Percentiles rank a stretch among this genome's conserved stretches.
phyloP scores from a whole-genome alignment of 768 basidiomycete species.

The Termitomyces sp. region DNA sequence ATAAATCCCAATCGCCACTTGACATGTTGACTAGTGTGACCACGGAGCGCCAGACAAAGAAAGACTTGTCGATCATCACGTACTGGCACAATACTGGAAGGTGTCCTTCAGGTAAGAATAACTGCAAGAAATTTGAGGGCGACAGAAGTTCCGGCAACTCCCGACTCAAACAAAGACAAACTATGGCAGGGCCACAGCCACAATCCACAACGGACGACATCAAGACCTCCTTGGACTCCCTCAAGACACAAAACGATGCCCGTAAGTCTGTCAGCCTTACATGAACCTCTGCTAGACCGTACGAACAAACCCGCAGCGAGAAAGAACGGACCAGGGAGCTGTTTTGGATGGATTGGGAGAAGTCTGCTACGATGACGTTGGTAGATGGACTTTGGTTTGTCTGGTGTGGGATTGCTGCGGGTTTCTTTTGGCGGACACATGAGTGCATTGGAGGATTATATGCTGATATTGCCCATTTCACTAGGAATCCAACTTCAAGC shows the following conservation, averaged over 20 bases:
- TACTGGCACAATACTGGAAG: no score
- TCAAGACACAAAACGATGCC: conserved; percentile 28
- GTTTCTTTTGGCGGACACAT: background rate
- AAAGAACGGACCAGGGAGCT: conserved; percentile 6
- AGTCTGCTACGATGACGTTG: conserved; percentile 11
- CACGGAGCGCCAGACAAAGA: no score
- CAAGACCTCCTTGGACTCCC: conserved; percentile 21
- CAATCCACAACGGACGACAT: conserved; percentile 13
- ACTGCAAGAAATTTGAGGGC: no score
- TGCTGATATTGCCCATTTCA: conserved; percentile 10
- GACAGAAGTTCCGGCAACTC: conserved; percentile 7
- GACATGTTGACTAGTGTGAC: no score
- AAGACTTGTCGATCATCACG: no score
- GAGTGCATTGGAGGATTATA: background rate
- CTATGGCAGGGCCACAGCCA: conserved; percentile 15
- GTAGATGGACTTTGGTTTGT: conserved; percentile 1
- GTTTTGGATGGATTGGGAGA: conserved; percentile 19
- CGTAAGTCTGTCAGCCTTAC: conserved; percentile 18
- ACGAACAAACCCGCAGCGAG: conserved; percentile 8
- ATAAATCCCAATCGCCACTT: no score
- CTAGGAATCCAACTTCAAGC: conserved; percentile 86
- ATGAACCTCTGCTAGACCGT: conserved; percentile 12
- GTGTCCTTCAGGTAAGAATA: no score
- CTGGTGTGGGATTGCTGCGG: conserved; percentile 2
- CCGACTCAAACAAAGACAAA: conserved; percentile 17